Conservation (phyloP, 1,139 yeast genomes). For the Pichia sp. region DNA sequence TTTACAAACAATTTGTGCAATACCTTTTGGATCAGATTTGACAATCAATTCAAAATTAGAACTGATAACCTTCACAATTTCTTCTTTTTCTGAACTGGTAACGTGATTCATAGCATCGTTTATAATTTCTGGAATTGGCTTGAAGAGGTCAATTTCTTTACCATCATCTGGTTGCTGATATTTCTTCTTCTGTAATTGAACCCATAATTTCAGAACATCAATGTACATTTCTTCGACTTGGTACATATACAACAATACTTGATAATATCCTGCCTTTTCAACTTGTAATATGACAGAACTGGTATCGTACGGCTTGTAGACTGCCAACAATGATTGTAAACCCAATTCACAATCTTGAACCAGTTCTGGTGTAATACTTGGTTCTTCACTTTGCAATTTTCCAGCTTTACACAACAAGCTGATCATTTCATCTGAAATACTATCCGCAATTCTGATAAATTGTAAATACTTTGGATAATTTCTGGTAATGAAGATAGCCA, state of each 20-base stretch:
- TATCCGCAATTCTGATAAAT: slow-evolving; percentile 67
- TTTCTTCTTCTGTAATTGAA: slow-evolving; percentile 20
- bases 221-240: slow-evolving; percentile 50
- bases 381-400: not conserved
- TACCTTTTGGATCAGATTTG: slow-evolving; percentile 35
- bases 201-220: slow-evolving; percentile 47
- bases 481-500: slow-evolving; percentile 70
- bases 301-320: slow-evolving; percentile 55
- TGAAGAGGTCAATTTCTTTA: slow-evolving; percentile 14
- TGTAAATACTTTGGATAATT: slow-evolving; percentile 81
- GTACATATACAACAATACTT: slow-evolving; percentile 59
- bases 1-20: slow-evolving; percentile 39
- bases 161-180: slow-evolving; percentile 2
- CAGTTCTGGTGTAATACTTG: slow-evolving; percentile 27
- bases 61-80: slow-evolving; percentile 37
- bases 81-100: slow-evolving; percentile 35
- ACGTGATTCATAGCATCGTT: slow-evolving; percentile 40
- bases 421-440: slow-evolving; percentile 48
- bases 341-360: slow-evolving; percentile 71
- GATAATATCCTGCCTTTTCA: slow-evolving; percentile 50
- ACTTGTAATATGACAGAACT: slow-evolving; percentile 49
- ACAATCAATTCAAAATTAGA: slow-evolving; percentile 41
- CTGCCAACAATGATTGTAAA: slow-evolving; percentile 61
- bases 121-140: slow-evolving; percentile 34
- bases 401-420: slow-evolving; percentile 42